Evolutionary conservation across 495 filamentous ascomycete species (phyloP).

Genomic region (Annulohypoxylon nitens): DNA sequence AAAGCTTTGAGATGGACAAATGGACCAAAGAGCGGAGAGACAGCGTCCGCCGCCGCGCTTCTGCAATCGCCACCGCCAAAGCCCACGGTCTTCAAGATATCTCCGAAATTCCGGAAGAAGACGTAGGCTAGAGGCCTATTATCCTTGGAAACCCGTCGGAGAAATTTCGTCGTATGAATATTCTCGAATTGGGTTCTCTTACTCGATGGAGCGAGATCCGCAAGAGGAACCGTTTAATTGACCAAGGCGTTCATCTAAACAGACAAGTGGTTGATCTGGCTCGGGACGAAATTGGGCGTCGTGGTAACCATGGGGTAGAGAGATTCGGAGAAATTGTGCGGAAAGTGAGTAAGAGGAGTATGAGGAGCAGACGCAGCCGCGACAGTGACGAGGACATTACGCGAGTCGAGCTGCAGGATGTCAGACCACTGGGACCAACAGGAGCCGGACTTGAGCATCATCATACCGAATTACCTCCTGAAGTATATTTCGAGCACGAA

Average conservation of each 20-base stretch:
- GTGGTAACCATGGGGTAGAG: constrained; percentile 48
- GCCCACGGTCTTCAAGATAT: constrained; percentile 55
- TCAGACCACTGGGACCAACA: constrained; percentile 42
- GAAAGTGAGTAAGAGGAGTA: constrained; percentile 54
- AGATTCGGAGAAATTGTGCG: constrained; percentile 52
- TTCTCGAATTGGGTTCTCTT: constrained; percentile 73
- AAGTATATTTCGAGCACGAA: constrained; percentile 46
- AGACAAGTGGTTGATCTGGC: constrained; percentile 55
- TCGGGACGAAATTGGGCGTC: constrained; percentile 50
- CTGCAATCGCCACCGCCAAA: constrained; percentile 51
- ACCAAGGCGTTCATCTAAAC: constrained; percentile 57
- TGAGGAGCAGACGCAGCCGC: constrained; percentile 50
- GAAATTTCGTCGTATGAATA: constrained; percentile 73
- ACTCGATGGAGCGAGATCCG: constrained; percentile 79
- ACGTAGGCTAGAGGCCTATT: constrained; percentile 72
- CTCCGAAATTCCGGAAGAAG: constrained; percentile 58
- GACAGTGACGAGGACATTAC: constrained; percentile 39
- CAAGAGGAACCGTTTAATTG: constrained; percentile 71
- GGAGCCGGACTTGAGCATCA: constrained; percentile 40
- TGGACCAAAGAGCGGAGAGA: constrained; percentile 60
- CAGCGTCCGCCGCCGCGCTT: constrained; percentile 55
- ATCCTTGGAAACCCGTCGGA: constrained; percentile 77
- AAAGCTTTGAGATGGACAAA: constrained; percentile 64
- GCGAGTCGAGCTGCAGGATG: constrained; percentile 36
- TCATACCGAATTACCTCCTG: constrained; percentile 34